A percentile compares a stretch with the other conserved stretches of the same genome.
Evolutionary conservation across 139 green algal genomes (phyloP).

Genomic region (Asterochloris sp.): DNA sequence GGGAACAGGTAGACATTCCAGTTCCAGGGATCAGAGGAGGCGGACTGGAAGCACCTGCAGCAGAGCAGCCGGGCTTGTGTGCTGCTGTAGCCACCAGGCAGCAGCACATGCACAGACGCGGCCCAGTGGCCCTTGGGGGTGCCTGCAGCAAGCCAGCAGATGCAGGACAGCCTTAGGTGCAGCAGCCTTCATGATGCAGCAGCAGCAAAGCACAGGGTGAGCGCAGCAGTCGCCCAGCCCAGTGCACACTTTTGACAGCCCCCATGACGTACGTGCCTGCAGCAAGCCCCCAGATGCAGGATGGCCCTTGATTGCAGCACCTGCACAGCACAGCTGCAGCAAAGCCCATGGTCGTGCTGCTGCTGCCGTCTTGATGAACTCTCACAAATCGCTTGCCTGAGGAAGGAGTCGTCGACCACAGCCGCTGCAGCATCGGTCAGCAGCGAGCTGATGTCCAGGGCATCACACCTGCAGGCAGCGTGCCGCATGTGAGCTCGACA

Average conservation of each 20-base stretch:
- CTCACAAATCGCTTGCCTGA: slow-evolving; percentile 15
- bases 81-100: background rate
- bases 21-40: slow-evolving; percentile 87
- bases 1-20: slow-evolving; percentile 98
- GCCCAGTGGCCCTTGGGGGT: background rate
- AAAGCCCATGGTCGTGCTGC: too few relatives aligned
- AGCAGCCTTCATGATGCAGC: too few relatives aligned
- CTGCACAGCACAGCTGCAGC: too few relatives aligned
- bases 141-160: slow-evolving; percentile 52
- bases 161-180: too few relatives aligned
- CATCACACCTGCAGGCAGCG: slow-evolving; percentile 35
- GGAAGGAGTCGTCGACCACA: slow-evolving; percentile 96
- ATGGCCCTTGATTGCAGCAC: too few relatives aligned
- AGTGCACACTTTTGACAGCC: too few relatives aligned
- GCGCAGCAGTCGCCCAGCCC: too few relatives aligned
- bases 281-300: slow-evolving; percentile 59
- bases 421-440: slow-evolving; percentile 79
- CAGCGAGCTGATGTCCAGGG: slow-evolving; percentile 79
- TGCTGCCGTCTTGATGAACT: too few relatives aligned
- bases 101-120: background rate
- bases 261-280: too few relatives aligned
- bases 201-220: too few relatives aligned
- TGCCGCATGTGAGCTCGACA: background rate
- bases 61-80: too few relatives aligned
- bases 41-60: slow-evolving; percentile 27